Conservation (phyloP, 768 basidiomycete species). For the Lactifluus echinatus region DNA sequence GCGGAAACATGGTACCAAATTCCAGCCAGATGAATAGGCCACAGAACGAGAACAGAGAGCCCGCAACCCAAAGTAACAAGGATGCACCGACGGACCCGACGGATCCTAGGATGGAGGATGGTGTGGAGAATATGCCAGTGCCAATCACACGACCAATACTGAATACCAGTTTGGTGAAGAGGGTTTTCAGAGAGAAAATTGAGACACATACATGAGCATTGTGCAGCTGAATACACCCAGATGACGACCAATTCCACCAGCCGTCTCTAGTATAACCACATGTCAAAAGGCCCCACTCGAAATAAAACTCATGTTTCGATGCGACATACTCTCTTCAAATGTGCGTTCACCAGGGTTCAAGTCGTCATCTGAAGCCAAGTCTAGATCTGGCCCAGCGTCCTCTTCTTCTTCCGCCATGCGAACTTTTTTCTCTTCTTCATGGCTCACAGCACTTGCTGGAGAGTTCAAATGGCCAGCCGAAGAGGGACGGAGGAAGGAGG, state of each 20-base stretch:
- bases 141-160: constrained; percentile 51
- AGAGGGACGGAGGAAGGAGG: too few relatives aligned
- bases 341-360: constrained; percentile 39
- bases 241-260: constrained; percentile 51
- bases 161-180: not conserved
- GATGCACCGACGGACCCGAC: constrained; percentile 54
- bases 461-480: too few relatives aligned
- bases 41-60: constrained; percentile 48
- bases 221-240: constrained; percentile 50
- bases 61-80: constrained; percentile 57
- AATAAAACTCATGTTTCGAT: too few relatives aligned
- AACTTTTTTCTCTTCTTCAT: too few relatives aligned
- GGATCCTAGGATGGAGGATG: constrained; percentile 46
- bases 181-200: not conserved
- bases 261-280: constrained; percentile 29
- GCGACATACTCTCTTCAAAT: constrained; percentile 39
- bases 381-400: too few relatives aligned
- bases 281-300: too few relatives aligned
- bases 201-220: constrained; percentile 35
- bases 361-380: not conserved
- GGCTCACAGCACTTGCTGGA: too few relatives aligned
- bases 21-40: constrained; percentile 58
- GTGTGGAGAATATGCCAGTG: constrained; percentile 59
- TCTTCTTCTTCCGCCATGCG: too few relatives aligned
- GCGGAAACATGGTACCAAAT: constrained; percentile 54